Evolutionary conservation across 192 early-diverging fungal genomes (phyloP), one percentile per base, ranked within the genome.

Genomic region (Lobulomyces angularis): DNA sequence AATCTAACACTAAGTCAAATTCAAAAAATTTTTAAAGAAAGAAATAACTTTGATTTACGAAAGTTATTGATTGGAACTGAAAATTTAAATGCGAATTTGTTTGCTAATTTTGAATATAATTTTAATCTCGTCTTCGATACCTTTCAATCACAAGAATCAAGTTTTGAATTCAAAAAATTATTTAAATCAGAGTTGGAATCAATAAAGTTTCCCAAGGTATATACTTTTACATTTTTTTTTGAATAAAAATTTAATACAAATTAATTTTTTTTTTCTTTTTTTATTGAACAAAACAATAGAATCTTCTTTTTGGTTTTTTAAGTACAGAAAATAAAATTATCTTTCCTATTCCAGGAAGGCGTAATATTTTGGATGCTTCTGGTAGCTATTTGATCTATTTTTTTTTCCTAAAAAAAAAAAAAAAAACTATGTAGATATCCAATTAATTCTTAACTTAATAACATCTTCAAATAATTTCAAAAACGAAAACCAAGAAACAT

Each of bases 21-120:
- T 48, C 81, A 73, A 7, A 65, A 61, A 34, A 90, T 94, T 45
- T 93, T 93, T 40, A 81, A 88, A 32, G 77, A 85, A 45, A 67
- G 83, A 1, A 65, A 62, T 32, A 93, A 86, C 58, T 91, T 83
- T 66, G 92, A 97, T 64, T 55, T 97, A 28, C 58, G 92, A 12
- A 67, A 76, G 46, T 58, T 93, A 20, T 63, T 96, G 18, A 75
- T 77, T 41, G 86, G 81, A 56, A 63, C 32, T 27, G 12, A 40
- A 5, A 20, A 17, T 11, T 30, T 54, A n/a, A 44, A 46, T 44
- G 24, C 14, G 41, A 8, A 21, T 50, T 8, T 19, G 16, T 19
- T 8, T 14, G 48, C 17, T 18, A 17, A 14, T 27, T 20, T 30
- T 6, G 16, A n/a, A 12, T 19, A 9, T 14, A 48, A 17, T 50